Conservation (phyloP, 1,284 basidiomycete species). For the Malassezia japonica region DNA sequence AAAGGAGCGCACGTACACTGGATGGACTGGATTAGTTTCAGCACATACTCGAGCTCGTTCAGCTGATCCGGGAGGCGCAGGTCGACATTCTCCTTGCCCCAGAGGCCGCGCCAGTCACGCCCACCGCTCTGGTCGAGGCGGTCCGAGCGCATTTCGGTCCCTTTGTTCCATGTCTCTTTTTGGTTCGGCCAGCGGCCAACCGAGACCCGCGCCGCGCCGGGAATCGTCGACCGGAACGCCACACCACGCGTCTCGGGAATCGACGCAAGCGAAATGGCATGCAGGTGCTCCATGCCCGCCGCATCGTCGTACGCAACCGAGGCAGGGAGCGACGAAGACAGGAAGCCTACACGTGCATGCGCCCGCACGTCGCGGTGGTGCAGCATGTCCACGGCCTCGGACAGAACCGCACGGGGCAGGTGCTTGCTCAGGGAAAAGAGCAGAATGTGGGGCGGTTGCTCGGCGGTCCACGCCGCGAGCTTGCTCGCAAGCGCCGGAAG, state of each 20-base stretch:
- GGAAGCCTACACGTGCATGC: conserved; percentile 23
- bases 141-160: conserved; percentile 22
- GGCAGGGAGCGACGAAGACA: conserved; percentile 24
- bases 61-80: conserved; percentile 20
- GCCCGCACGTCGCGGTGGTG: conserved; percentile 13
- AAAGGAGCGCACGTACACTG: conserved; percentile 52
- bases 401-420: conserved; percentile 23
- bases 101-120: conserved; percentile 31
- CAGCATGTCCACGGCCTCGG: conserved; percentile 26
- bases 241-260: conserved; percentile 24
- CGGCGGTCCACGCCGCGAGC: neutral
- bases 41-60: conserved; percentile 43
- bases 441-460: conserved; percentile 1
- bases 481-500: neutral
- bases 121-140: conserved; percentile 19
- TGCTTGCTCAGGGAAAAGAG: conserved; percentile 32
- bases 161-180: conserved; percentile 30
- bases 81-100: conserved; percentile 36
- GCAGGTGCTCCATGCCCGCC: conserved; percentile 16
- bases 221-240: conserved; percentile 32
- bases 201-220: conserved; percentile 24
- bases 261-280: conserved; percentile 27
- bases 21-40: neutral
- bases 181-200: conserved; percentile 33
- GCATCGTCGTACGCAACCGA: conserved; percentile 17